These are phyloP conservation scores for Aspergillus bridgeri DNA, from an alignment of 495 filamentous ascomycete species.

Conservation along the genomic window DNA sequence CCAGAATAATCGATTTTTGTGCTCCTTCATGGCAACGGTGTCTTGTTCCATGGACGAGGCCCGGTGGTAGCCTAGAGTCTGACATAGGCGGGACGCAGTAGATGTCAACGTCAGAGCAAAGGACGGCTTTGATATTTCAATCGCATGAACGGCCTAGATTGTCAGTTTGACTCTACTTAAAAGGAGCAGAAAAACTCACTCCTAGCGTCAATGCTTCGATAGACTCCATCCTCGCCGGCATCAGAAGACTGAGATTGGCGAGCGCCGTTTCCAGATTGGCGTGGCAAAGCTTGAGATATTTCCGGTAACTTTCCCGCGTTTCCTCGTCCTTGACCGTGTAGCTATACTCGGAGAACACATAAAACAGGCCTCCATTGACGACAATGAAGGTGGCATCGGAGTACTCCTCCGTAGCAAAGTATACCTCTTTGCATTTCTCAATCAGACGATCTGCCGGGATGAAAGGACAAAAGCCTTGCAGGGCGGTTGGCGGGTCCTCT, in stretches of 20 bases:
- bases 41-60: conserved; percentile 49
- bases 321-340: conserved; percentile 27
- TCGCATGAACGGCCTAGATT: conserved; percentile 48
- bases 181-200: conserved; percentile 32
- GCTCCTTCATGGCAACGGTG: conserved; percentile 27
- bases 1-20: conserved; percentile 56
- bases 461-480: conserved; percentile 36
- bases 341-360: conserved; percentile 52
- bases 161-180: background rate
- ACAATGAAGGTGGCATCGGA: conserved; percentile 54
- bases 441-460: conserved; percentile 51
- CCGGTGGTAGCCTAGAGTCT: conserved; percentile 63
- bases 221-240: conserved; percentile 55
- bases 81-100: conserved; percentile 56
- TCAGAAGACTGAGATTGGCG: conserved; percentile 53
- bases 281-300: conserved; percentile 45
- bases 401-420: conserved; percentile 56
- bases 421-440: conserved; percentile 57
- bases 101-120: conserved; percentile 61
- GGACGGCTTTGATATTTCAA: conserved; percentile 61
- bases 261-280: conserved; percentile 58
- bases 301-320: conserved; percentile 31
- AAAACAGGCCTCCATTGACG: conserved; percentile 54
- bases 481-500: conserved; percentile 24
- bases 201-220: conserved; percentile 58